Evolutionary conservation across 352 stramenopile genomes (phyloP).

Genomic region (Globisporangium megalacanthum): DNA sequence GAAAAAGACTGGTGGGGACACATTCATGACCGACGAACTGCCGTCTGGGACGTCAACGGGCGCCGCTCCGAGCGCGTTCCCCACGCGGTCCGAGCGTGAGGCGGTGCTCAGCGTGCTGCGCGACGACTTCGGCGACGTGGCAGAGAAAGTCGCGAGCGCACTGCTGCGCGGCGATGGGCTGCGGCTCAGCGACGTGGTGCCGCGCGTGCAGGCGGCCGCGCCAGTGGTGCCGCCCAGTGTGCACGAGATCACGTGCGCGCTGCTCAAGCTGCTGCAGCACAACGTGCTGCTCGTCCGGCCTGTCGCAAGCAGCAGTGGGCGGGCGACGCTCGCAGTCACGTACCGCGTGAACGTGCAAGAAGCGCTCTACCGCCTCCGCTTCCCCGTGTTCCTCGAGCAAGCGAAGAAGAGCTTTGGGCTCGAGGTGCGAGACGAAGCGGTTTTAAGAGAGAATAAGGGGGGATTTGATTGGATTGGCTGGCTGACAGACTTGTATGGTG

Average conservation of each 20-base stretch:
- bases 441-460: no score
- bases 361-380: constrained; percentile 75
- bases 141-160: constrained; percentile 48
- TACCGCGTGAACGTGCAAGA: constrained; percentile 55
- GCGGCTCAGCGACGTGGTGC: constrained; percentile 56
- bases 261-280: constrained; percentile 87
- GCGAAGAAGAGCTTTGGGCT: constrained; percentile 70
- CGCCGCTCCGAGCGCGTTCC: constrained; percentile 23
- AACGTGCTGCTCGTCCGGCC: constrained; percentile 65
- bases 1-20: constrained; percentile 2
- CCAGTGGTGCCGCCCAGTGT: constrained; percentile 31
- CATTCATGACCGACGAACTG: not conserved
- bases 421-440: constrained; percentile 20
- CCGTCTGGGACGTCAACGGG: not conserved
- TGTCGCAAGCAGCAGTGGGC: constrained; percentile 18
- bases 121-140: constrained; percentile 75
- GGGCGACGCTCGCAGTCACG: constrained; percentile 13
- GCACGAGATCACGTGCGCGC: constrained; percentile 73
- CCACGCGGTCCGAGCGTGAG: constrained; percentile 65
- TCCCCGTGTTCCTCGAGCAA: constrained; percentile 80
- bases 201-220: constrained; percentile 43
- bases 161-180: constrained; percentile 68
- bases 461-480: not conserved
- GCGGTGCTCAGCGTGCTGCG: constrained; percentile 70
- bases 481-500: no score